Percentiles rank a stretch among this genome's conserved stretches.
phyloP scores from a whole-genome alignment of 805 yeast species.

The Pichia californica region DNA sequence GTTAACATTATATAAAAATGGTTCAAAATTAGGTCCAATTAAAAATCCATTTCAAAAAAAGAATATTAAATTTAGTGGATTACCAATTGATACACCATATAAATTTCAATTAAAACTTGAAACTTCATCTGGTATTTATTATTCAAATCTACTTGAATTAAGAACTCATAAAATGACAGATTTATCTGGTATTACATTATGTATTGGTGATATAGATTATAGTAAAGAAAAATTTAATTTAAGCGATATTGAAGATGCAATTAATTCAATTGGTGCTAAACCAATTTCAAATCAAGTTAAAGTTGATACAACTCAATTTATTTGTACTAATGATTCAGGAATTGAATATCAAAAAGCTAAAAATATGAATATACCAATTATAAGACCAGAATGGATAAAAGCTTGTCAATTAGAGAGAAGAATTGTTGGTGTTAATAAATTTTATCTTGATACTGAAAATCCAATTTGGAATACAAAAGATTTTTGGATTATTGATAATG shows the following conservation, averaged over 20 bases:
- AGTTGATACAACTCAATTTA: slow-evolving; percentile 91
- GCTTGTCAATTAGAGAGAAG: slow-evolving; percentile 88
- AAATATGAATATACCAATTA: slow-evolving; percentile 84
- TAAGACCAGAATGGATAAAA: slow-evolving; percentile 94
- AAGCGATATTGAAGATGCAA: slow-evolving; percentile 57
- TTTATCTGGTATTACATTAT: slow-evolving; percentile 83
- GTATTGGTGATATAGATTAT: slow-evolving; percentile 73
- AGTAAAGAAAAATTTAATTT: slow-evolving; percentile 39
- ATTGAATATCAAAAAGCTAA: slow-evolving; percentile 65
- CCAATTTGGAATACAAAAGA: slow-evolving; percentile 38
- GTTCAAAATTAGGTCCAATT: slow-evolving; percentile 66
- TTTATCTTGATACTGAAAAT: slow-evolving; percentile 54
- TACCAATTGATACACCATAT: slow-evolving; percentile 79
- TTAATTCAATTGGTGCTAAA: slow-evolving; percentile 72
- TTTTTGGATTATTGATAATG: slow-evolving; percentile 28
- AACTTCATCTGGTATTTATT: slow-evolving; percentile 84
- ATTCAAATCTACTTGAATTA: slow-evolving; percentile 60
- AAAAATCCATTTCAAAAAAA: slow-evolving; percentile 76
- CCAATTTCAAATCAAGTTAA: slow-evolving; percentile 67
- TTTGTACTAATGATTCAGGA: slow-evolving; percentile 68
- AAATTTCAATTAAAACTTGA: slow-evolving; percentile 72
- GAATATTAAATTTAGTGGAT: slow-evolving; percentile 83
- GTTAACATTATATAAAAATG: slow-evolving; percentile 70
- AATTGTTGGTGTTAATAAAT: slow-evolving; percentile 88
- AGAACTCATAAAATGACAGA: slow-evolving; percentile 96